phyloP scores from a whole-genome alignment of 139 green algal species.

The Tetradesmus obliquus region DNA sequence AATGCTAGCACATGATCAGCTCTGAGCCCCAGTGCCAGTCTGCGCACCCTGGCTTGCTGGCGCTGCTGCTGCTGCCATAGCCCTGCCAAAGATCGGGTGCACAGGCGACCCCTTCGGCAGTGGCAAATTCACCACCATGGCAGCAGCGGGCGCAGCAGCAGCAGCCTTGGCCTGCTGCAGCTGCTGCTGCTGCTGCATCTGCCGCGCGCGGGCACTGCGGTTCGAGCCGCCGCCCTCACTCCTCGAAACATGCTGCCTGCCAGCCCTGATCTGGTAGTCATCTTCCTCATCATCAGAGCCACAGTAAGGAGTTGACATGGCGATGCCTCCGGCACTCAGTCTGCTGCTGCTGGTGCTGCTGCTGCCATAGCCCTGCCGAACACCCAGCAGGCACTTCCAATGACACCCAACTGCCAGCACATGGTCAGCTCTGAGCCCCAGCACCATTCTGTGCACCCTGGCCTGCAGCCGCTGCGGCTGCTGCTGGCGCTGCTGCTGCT shows the following conservation, averaged over 20 bases:
- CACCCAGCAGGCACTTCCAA: too few species aligned
- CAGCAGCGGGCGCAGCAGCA: not conserved
- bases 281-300: not conserved
- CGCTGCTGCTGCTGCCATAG: not conserved
- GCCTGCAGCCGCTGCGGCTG: not conserved
- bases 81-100: slow-evolving; percentile 27
- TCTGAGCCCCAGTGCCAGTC: not conserved
- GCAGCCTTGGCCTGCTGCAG: not conserved
- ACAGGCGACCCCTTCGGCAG: slow-evolving; percentile 20
- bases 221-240: not conserved
- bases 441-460: not conserved
- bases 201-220: too few species aligned
- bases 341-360: not conserved
- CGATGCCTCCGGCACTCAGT: not conserved
- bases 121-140: not conserved
- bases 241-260: not conserved
- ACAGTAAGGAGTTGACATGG: not conserved
- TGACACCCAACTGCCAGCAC: too few species aligned
- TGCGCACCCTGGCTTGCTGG: not conserved
- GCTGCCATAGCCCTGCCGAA: too few species aligned
- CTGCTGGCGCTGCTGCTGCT: not conserved
- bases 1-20: not conserved
- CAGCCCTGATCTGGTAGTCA: not conserved
- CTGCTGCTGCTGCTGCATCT: not conserved
- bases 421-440: not conserved